Conservation (phyloP, 139 green algal genomes). For the Coelastrella sp. region DNA sequence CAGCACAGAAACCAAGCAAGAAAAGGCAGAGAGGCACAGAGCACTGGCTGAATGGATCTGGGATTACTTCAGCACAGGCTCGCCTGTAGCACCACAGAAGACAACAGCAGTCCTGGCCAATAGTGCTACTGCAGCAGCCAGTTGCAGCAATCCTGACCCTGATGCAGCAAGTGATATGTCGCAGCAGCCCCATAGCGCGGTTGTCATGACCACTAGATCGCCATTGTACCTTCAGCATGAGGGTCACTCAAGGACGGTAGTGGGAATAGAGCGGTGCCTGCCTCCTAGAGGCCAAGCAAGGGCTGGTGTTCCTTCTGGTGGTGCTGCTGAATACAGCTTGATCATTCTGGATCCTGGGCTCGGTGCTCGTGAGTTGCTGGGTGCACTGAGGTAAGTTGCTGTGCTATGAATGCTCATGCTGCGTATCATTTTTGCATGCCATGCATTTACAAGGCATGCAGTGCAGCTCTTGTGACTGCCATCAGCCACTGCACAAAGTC, state of each 20-base stretch:
- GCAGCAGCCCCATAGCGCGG: not conserved
- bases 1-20: constrained; percentile 16
- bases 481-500: not conserved
- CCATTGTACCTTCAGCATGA: constrained; percentile 71
- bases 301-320: not conserved
- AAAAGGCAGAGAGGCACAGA: not conserved
- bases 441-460: not conserved
- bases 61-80: constrained; percentile 22
- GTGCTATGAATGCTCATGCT: too few species aligned
- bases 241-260: constrained; percentile 66
- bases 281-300: not conserved
- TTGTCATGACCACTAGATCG: not conserved
- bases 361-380: not conserved
- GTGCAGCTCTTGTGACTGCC: not conserved
- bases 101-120: not conserved
- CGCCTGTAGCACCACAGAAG: constrained; percentile 4
- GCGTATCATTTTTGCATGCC: too few species aligned
- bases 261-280: constrained; percentile 54
- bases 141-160: not conserved
- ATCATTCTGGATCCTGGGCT: constrained; percentile 33
- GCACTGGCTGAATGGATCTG: constrained; percentile 17
- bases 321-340: constrained; percentile 27
- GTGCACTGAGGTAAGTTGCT: constrained; percentile 16
- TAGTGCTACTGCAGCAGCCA: not conserved
- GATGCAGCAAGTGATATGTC: not conserved